Evolutionary conservation across 1,139 yeast species (phyloP).

Genomic region (Taphrina communis): DNA sequence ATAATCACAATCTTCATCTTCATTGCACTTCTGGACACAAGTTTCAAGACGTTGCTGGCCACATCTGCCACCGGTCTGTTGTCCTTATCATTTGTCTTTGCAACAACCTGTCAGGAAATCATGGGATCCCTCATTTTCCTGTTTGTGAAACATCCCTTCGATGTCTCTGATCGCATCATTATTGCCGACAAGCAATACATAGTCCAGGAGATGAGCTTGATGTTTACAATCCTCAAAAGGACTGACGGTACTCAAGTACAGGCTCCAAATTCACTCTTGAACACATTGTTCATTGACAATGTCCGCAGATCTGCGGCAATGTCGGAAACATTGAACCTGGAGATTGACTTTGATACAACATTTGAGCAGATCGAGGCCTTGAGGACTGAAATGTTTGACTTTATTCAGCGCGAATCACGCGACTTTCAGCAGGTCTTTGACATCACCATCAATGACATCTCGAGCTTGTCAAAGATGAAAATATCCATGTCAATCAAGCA

Average conservation of each 20-base stretch:
- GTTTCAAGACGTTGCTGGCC: conserved; percentile 54
- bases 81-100: conserved; percentile 54
- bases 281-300: conserved; percentile 55
- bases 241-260: conserved; percentile 51
- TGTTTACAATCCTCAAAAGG: conserved; percentile 53
- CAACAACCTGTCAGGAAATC: conserved; percentile 54
- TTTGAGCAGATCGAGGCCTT: conserved; percentile 52
- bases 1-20: conserved; percentile 53
- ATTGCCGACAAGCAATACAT: conserved; percentile 48
- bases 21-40: conserved; percentile 56
- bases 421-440: conserved; percentile 52
- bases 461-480: conserved; percentile 52
- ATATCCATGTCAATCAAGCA: conserved; percentile 50
- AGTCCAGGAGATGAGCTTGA: conserved; percentile 52
- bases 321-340: conserved; percentile 45
- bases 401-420: conserved; percentile 51
- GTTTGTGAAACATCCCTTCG: conserved; percentile 56
- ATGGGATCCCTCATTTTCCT: conserved; percentile 55
- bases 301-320: conserved; percentile 53
- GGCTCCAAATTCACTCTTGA: conserved; percentile 54
- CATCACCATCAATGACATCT: conserved; percentile 51
- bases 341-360: conserved; percentile 51
- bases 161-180: conserved; percentile 55
- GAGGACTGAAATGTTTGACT: conserved; percentile 49
- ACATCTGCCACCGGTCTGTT: conserved; percentile 55